Evolutionary conservation across 2,329 filamentous ascomycete species (phyloP).

Genomic region (Colletotrichum lindemuthianum): DNA sequence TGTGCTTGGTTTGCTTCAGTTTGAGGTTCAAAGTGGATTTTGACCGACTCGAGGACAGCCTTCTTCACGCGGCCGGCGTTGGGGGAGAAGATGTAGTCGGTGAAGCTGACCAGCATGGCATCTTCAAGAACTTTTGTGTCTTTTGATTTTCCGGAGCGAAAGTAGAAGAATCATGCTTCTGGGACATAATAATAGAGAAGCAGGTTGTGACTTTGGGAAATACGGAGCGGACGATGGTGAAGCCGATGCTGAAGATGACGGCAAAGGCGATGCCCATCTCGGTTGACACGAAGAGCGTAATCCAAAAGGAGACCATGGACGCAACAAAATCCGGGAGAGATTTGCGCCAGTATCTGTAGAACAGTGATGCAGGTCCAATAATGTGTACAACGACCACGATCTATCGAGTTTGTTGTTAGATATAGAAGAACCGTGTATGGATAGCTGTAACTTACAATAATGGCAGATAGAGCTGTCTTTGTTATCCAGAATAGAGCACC

Average conservation of each 20-base stretch:
- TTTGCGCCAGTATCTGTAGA: constrained; percentile 72
- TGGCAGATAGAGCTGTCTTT: constrained; percentile 70
- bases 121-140: constrained; percentile 53
- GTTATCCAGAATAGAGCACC: constrained; percentile 75
- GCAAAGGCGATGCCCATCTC: constrained; percentile 68
- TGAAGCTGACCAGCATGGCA: constrained; percentile 65
- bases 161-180: constrained; percentile 35
- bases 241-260: constrained; percentile 72
- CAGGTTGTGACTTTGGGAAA: constrained; percentile 57
- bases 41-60: constrained; percentile 59
- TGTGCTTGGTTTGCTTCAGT: constrained; percentile 51
- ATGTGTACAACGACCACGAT: constrained; percentile 73
- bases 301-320: constrained; percentile 71
- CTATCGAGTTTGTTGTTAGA: constrained; percentile 37
- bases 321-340: constrained; percentile 73
- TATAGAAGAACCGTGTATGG: not conserved
- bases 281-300: constrained; percentile 69
- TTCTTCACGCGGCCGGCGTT: constrained; percentile 66
- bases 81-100: constrained; percentile 68
- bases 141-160: constrained; percentile 1
- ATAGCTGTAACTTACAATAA: constrained; percentile 56
- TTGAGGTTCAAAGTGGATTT: constrained; percentile 51
- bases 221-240: constrained; percentile 66
- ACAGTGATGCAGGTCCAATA: constrained; percentile 66
- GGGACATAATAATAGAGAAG: constrained; percentile 42